Evolutionary conservation across 306 rosid species (phyloP).

Genomic region (Vigna hirtella): DNA sequence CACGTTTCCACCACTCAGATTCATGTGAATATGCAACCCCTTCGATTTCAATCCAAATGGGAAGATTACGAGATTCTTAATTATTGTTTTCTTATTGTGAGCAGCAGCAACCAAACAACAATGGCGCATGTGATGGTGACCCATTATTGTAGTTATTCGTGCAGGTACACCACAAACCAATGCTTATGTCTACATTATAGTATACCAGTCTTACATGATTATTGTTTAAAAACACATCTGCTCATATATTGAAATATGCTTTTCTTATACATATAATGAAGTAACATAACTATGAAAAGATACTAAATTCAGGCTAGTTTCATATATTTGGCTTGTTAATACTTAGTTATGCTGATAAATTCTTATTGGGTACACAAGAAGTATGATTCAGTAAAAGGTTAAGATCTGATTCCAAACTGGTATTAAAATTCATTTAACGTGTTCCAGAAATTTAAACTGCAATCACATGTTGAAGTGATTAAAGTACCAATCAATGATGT

Average conservation of each 20-base stretch:
- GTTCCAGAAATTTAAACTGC: too few species aligned
- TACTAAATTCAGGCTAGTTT: background rate
- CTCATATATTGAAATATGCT: background rate
- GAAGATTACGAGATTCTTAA: slow-evolving; percentile 12
- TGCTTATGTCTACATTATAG: slow-evolving; percentile 30
- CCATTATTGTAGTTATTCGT: slow-evolving; percentile 27
- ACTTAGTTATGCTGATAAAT: too few species aligned
- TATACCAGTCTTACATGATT: background rate
- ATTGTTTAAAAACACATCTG: background rate
- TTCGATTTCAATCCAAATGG: slow-evolving; percentile 39
- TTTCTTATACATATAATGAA: background rate
- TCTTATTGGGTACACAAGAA: too few species aligned
- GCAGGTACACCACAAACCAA: background rate
- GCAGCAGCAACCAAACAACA: background rate
- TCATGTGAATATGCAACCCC: slow-evolving; percentile 48
- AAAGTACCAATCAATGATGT: too few species aligned
- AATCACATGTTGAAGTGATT: too few species aligned
- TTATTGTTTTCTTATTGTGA: background rate
- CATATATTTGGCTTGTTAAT: background rate
- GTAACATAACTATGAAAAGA: background rate
- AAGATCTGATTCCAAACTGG: too few species aligned
- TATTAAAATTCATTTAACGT: too few species aligned
- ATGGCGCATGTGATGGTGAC: slow-evolving; percentile 24
- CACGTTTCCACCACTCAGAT: slow-evolving; percentile 44
- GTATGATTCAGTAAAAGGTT: too few species aligned